Percentiles rank a stretch among this genome's conserved stretches.
These are phyloP conservation scores for Rhododendron griersonianum DNA, from an alignment of 148 eudicot genomes.

Conservation along the genomic window DNA sequence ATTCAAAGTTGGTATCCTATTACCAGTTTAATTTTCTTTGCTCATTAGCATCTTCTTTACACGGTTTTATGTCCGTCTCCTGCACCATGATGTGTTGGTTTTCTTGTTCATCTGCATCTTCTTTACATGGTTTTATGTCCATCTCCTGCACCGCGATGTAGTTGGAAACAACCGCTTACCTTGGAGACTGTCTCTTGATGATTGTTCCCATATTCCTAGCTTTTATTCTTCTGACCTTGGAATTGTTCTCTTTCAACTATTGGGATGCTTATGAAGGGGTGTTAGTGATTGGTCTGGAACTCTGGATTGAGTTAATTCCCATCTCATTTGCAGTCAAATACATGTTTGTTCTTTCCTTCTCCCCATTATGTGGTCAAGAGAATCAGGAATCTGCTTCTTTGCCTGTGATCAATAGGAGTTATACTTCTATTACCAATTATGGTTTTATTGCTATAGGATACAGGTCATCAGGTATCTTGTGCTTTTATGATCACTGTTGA, in stretches of 20 bases:
- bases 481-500: background rate
- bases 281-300: background rate
- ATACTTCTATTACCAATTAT: background rate
- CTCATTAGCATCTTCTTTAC: background rate
- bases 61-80: background rate
- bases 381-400: background rate
- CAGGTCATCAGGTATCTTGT: background rate
- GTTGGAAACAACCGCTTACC: background rate
- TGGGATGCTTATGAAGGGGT: too few species aligned
- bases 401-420: background rate
- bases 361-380: background rate
- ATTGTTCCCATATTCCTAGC: background rate
- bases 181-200: background rate
- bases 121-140: background rate
- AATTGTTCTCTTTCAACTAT: background rate
- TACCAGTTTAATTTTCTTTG: background rate
- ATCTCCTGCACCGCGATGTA: background rate
- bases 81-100: background rate
- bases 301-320: background rate
- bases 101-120: background rate
- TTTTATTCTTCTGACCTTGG: background rate
- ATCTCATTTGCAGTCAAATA: background rate
- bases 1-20: conserved; percentile 40
- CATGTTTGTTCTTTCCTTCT: background rate
- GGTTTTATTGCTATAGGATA: background rate